These are phyloP conservation scores for Vanderwaltozyma polyspora DNA, from an alignment of 805 yeast genomes.

Conservation along the genomic window DNA sequence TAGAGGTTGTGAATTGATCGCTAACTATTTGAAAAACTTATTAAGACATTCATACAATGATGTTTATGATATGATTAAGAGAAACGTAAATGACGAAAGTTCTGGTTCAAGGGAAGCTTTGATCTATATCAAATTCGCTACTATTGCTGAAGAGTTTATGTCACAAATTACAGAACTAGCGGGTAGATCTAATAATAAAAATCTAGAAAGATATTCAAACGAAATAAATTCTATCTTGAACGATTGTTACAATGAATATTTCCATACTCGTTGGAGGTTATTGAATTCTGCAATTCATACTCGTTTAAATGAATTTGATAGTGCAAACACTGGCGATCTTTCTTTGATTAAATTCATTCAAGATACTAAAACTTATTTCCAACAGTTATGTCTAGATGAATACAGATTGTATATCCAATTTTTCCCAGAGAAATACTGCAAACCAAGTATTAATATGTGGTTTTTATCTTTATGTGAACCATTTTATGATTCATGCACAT, in stretches of 20 bases:
- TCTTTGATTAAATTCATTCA: slow-evolving; percentile 52
- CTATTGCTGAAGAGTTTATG: slow-evolving; percentile 31
- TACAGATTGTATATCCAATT: slow-evolving; percentile 43
- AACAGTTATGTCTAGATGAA: slow-evolving; percentile 52
- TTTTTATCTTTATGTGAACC: slow-evolving; percentile 62
- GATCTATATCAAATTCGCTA: slow-evolving; percentile 51
- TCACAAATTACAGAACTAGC: slow-evolving; percentile 28
- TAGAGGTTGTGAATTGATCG: slow-evolving; percentile 63
- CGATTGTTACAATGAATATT: slow-evolving; percentile 58
- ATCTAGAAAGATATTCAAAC: slow-evolving; percentile 39
- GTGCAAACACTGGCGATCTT: slow-evolving; percentile 11
- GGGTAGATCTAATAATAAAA: slow-evolving; percentile 23
- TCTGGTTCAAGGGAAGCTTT: slow-evolving; percentile 44
- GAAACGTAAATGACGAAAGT: slow-evolving; percentile 14
- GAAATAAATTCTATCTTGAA: slow-evolving; percentile 42
- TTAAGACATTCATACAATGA: slow-evolving; percentile 28
- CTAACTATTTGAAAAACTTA: slow-evolving; percentile 45
- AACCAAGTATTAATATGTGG: slow-evolving; percentile 39
- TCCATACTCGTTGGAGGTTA: slow-evolving; percentile 42
- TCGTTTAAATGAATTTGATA: slow-evolving; percentile 7
- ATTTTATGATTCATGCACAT: slow-evolving; percentile 58
- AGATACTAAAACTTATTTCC: slow-evolving; percentile 47
- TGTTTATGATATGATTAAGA: slow-evolving; percentile 18
- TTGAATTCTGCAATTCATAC: slow-evolving; percentile 32
- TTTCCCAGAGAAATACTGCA: slow-evolving; percentile 33